These are phyloP conservation scores for Barnettozyma sucrosica DNA, from an alignment of 805 yeast species.

Conservation along the genomic window DNA sequence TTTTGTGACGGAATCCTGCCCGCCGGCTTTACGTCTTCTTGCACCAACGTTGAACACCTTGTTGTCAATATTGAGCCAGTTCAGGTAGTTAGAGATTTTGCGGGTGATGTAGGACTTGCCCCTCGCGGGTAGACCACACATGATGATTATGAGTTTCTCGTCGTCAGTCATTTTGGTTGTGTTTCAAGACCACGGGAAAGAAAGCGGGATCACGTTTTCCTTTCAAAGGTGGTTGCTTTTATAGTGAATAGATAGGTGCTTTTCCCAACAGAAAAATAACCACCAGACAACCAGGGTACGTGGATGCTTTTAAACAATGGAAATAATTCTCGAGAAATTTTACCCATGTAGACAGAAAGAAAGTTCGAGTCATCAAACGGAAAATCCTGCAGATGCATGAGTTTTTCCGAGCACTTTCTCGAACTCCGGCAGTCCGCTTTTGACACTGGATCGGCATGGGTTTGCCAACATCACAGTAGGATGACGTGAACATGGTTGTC, in stretches of 20 bases:
- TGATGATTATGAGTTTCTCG: constrained; percentile 51
- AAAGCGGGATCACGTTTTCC: neutral
- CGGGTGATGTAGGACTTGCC: constrained; percentile 68
- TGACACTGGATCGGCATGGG: neutral
- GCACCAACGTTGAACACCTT: constrained; percentile 67
- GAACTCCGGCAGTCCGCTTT: neutral
- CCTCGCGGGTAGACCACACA: constrained; percentile 72
- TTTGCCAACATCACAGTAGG: no score
- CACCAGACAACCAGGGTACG: neutral
- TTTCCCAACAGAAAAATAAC: neutral
- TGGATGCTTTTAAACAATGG: neutral
- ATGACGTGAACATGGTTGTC: neutral
- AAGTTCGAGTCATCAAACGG: neutral
- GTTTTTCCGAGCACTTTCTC: neutral
- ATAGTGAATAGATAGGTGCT: neutral
- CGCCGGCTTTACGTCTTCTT: constrained; percentile 39
- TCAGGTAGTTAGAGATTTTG: constrained; percentile 53
- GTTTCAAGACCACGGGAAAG: neutral
- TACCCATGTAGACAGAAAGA: neutral
- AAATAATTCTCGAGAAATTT: neutral
- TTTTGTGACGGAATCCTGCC: constrained; percentile 4
- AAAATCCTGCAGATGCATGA: neutral
- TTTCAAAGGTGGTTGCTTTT: neutral
- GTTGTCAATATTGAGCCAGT: constrained; percentile 61
- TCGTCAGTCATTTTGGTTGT: neutral